phyloP scores from a whole-genome alignment of 2,329 filamentous ascomycete species.

The Thermothelomyces thermophilus region DNA sequence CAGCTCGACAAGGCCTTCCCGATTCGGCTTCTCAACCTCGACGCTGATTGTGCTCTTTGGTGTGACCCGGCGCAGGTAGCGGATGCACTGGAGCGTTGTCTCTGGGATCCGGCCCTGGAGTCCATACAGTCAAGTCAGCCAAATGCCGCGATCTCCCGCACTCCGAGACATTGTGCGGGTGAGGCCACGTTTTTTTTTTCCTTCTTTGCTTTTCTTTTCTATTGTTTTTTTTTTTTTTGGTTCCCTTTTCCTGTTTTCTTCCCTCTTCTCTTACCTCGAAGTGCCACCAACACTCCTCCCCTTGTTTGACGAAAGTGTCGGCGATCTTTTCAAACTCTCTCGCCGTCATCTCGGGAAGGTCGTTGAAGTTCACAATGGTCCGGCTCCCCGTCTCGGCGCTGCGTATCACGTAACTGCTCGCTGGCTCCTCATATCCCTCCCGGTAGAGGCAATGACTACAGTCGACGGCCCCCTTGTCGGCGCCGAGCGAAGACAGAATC shows the following conservation, averaged over 20 bases:
- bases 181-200: no score
- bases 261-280: slow-evolving; percentile 52
- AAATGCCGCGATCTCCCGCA: neutral
- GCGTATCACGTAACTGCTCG: slow-evolving; percentile 64
- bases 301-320: slow-evolving; percentile 30
- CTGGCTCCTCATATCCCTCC: slow-evolving; percentile 45
- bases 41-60: slow-evolving; percentile 53
- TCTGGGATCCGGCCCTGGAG: slow-evolving; percentile 56
- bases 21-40: slow-evolving; percentile 64
- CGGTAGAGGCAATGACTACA: slow-evolving; percentile 56
- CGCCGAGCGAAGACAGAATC: slow-evolving; percentile 49
- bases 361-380: slow-evolving; percentile 65
- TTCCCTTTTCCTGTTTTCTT: no score
- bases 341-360: slow-evolving; percentile 59
- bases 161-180: neutral
- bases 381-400: slow-evolving; percentile 53
- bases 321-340: slow-evolving; percentile 50
- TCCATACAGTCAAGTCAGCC: neutral
- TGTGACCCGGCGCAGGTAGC: slow-evolving; percentile 42
- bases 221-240: no score
- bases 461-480: slow-evolving; percentile 34
- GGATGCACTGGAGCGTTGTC: slow-evolving; percentile 54
- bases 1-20: slow-evolving; percentile 52
- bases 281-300: slow-evolving; percentile 56
- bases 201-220: no score